Conservation (phyloP, 345 rosid genomes). For the Salix exigua region DNA sequence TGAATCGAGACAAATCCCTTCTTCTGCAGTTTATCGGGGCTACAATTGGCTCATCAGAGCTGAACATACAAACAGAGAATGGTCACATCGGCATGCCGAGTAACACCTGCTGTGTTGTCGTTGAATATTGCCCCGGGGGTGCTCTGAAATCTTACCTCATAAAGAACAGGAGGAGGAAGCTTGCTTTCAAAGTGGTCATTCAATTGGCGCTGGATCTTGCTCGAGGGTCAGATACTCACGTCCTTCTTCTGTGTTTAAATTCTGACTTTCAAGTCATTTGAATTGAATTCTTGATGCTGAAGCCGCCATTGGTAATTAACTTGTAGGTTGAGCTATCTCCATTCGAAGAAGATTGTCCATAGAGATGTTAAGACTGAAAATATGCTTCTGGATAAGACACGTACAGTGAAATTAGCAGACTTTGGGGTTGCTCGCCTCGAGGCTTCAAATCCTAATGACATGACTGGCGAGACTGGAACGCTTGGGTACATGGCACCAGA, state of each 20-base stretch:
- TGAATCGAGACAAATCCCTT: background rate
- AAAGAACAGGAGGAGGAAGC: conserved; percentile 32
- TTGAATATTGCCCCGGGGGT: conserved; percentile 37
- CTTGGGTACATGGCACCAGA: conserved; percentile 44
- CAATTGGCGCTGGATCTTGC: conserved; percentile 36
- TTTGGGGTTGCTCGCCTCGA: conserved; percentile 41
- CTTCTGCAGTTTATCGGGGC: conserved; percentile 36
- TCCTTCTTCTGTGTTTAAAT: conserved; percentile 4
- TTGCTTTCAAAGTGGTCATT: conserved; percentile 27
- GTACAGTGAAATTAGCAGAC: conserved; percentile 34
- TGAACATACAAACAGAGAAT: conserved; percentile 25
- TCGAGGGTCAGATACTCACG: conserved; percentile 27
- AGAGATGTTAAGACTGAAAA: conserved; percentile 42
- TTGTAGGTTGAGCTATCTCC: conserved; percentile 39
- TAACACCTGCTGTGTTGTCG: conserved; percentile 28
- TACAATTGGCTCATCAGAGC: conserved; percentile 18
- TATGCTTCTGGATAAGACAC: conserved; percentile 40
- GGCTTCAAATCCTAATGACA: conserved; percentile 39
- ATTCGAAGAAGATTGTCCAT: conserved; percentile 36
- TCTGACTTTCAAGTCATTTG: background rate
- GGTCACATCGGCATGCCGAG: conserved; percentile 28
- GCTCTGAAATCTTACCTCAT: conserved; percentile 33
- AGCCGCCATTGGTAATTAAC: conserved; percentile 1
- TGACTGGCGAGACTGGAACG: conserved; percentile 40
- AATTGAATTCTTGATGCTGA: background rate